Evolutionary conservation across 805 yeast species (phyloP), one percentile per base, ranked within the genome.

Genomic region (Kodamaea kakaduensis): DNA sequence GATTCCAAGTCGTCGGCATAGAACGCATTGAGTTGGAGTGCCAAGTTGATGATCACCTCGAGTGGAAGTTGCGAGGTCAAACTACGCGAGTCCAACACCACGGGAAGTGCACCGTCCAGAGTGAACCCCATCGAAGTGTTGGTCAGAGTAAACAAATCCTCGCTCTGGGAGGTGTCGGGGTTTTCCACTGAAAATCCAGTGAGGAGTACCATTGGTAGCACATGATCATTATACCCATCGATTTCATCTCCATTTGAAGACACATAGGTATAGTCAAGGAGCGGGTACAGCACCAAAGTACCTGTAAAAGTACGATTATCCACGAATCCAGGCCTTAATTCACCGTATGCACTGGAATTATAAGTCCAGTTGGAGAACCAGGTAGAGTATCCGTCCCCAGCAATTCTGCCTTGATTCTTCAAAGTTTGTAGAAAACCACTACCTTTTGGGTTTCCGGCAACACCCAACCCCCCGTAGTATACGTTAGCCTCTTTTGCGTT

Each of bases 1-100:
- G 69, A 48, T 16, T 60, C 62, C 5, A 65, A 48, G 5, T 63
- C 60, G 3, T 58, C 52, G 3, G 73, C 67, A 50, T 75, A 84
- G 43, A 67, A 73, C 0, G 90, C 90, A 48, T 79, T 78, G 25
- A 80, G 59, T 55, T 84, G 89, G 17, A 82, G 65, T 0, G 89
- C 86, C 19, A 84, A 56, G 45, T 73, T 75, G 33, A 83, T 65
- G 26, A 84, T 60, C 4, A 75, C 51, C 30, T 71, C 69, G 25
- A 70, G 57, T 0, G 90, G 90, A 22, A 84, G 52, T 49, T 62
- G 71, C 18, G 66, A 67, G 51, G 57, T 72, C 8, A 55, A 42
- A 25, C 69, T 61, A 37, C 85, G 63, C 1, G 84, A 61, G 49
- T 82, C 87, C 14, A 83, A 50, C 4, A 81, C 36, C 0, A 77